phyloP scores from a whole-genome alignment of 345 rosid species.

The Salix caprea region DNA sequence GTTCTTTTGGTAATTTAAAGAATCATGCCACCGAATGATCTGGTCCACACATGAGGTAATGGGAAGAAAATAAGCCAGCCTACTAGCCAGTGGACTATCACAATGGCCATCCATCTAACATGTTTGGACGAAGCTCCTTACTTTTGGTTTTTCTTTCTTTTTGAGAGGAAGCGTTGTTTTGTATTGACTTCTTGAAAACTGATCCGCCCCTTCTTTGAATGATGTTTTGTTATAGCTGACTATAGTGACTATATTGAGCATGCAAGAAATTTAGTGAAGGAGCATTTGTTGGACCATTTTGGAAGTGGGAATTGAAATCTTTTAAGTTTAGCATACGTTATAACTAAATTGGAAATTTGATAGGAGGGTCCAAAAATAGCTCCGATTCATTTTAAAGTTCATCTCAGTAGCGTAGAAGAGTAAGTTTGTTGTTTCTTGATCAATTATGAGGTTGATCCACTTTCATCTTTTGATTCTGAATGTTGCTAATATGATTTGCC shows the following conservation, averaged over 20 bases:
- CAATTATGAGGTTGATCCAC: neutral
- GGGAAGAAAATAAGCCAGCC: neutral
- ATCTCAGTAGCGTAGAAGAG: neutral
- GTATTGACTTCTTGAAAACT: neutral
- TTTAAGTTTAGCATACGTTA: neutral
- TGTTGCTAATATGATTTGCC: slow-evolving; percentile 1
- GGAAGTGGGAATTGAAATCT: neutral
- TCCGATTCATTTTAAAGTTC: neutral
- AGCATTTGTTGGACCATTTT: neutral
- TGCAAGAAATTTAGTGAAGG: neutral
- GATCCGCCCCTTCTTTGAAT: neutral
- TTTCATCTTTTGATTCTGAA: neutral
- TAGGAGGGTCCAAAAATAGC: neutral
- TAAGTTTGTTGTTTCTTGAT: neutral
- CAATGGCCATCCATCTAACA: neutral
- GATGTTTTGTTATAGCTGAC: neutral
- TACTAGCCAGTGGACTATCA: neutral
- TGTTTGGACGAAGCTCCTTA: too few species aligned
- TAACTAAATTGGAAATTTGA: neutral
- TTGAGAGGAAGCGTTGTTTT: neutral
- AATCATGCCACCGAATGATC: neutral
- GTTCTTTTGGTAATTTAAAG: neutral
- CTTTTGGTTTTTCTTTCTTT: neutral
- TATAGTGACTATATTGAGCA: too few species aligned
- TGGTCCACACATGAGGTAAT: neutral